Base-by-base conservation (phyloP, 192 early-diverging fungal genomes). In the Coemansia reversa region DNA sequence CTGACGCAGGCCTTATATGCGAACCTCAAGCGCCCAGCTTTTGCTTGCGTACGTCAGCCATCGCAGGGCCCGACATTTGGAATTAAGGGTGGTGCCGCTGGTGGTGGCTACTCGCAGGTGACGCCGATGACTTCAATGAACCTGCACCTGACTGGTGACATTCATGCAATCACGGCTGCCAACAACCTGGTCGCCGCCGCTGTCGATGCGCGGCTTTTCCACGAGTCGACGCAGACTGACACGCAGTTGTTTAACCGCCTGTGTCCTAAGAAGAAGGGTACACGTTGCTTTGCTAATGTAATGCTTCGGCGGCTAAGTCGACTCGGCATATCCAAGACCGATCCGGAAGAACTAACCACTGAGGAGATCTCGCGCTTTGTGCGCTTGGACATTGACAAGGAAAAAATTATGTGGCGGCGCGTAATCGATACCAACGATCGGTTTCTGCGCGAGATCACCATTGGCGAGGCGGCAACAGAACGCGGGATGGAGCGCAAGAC, bases 41-140 rank as follows among this genome's bases (percentile, higher is more conserved):
- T 98, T 81, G 95, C 95, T 9, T 98, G 95, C 84, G 95, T 99
- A 18, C 88, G 97, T 27, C 97, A 99, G 76, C 97, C 97, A n/a
- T 97, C 95, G 45, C 95, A 98, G 74, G 97, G 97, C 30, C 97
- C 97, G 22, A 99, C 97, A 5, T 98, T 99, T 72, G 97, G 97
- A 49, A 98, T 99, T 83, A 99, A 99, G 76, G 97, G 97, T 55
- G 95, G 95, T 16, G 96, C 96, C 33, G 95, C 96, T 28, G 95
- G 95, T 61, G 95, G 97, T 29, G 96, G 97, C 19, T 98, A 98
- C 80, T 92, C 95, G n/a, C 96, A 98, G 75, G 94, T 99, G 55
- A 96, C 97, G 63, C 97, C 97, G 23, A 99, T 99, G 97, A 94
- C 97, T 63, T 92, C 97, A 65, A 98, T 99, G 86, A 99, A 99